Conservation (phyloP, 192 early-diverging fungal species). For the Allomyces macrogynus region DNA sequence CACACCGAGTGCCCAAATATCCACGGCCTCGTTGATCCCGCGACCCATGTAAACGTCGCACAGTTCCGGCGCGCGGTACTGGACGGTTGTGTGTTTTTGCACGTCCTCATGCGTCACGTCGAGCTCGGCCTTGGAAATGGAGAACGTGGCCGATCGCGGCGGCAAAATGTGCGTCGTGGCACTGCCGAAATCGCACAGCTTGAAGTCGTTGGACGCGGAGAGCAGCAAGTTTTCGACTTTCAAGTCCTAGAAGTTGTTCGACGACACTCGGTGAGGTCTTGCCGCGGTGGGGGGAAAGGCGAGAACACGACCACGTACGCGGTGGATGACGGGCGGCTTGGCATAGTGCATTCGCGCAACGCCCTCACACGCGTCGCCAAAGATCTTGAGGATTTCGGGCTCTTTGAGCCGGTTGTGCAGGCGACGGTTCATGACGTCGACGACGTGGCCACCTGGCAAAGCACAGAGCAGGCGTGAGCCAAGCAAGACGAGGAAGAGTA, state of each 20-base stretch:
- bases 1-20: constrained; percentile 73
- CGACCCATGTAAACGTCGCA: constrained; percentile 69
- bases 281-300: no score
- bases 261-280: constrained; percentile 31
- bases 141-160: background rate
- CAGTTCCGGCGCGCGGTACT: constrained; percentile 92
- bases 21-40: constrained; percentile 64
- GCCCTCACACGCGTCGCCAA: constrained; percentile 63
- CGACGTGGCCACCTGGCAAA: constrained; percentile 43
- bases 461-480: constrained; percentile 10
- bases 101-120: background rate
- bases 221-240: constrained; percentile 68
- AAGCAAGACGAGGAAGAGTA: background rate
- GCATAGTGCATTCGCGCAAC: constrained; percentile 82
- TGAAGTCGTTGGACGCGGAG: constrained; percentile 37
- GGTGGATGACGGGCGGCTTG: constrained; percentile 59
- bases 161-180: constrained; percentile 34
- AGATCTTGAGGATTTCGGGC: constrained; percentile 72
- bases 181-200: constrained; percentile 94
- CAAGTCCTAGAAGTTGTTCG: constrained; percentile 16
- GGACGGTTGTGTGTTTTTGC: constrained; percentile 59
- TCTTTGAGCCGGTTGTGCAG: constrained; percentile 53
- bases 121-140: background rate
- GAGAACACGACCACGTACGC: constrained; percentile 9
- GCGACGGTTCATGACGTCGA: constrained; percentile 70